These are phyloP conservation scores for Venturia oleaginea DNA, from an alignment of 2,329 filamentous ascomycete genomes.

Conservation along the genomic window DNA sequence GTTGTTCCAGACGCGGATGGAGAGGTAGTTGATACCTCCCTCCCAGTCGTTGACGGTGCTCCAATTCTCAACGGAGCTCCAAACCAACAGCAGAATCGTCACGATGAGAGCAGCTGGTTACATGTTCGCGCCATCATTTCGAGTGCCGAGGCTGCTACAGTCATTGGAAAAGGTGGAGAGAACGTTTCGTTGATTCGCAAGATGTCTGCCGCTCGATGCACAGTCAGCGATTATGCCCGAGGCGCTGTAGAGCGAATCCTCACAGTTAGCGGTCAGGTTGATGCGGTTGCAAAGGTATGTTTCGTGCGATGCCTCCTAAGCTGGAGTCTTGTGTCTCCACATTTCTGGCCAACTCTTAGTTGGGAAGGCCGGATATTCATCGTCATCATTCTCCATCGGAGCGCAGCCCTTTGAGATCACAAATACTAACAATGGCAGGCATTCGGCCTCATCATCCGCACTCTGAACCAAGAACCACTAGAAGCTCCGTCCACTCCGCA, in stretches of 20 bases:
- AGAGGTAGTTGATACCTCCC: constrained; percentile 31
- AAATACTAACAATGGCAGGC: constrained; percentile 46
- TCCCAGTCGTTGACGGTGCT: constrained; percentile 24
- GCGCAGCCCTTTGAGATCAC: neutral
- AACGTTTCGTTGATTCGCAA: constrained; percentile 96
- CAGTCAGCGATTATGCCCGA: constrained; percentile 95
- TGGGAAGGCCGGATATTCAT: neutral
- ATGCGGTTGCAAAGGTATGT: constrained; percentile 88
- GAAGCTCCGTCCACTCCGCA: constrained; percentile 80
- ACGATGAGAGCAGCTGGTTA: constrained; percentile 93
- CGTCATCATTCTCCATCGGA: neutral
- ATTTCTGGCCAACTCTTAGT: neutral
- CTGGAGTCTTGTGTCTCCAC: neutral
- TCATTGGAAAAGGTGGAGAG: constrained; percentile 97
- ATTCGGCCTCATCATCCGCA: constrained; percentile 96
- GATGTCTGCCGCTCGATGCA: constrained; percentile 94
- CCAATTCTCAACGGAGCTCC: constrained; percentile 7
- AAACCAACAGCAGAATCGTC: constrained; percentile 29
- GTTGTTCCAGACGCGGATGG: constrained; percentile 57
- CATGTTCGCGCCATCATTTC: constrained; percentile 96
- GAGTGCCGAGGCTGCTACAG: constrained; percentile 91
- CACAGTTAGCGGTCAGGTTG: constrained; percentile 91
- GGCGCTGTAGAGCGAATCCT: constrained; percentile 95
- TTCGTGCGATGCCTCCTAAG: neutral
- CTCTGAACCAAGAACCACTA: constrained; percentile 92